Conservation (phyloP, 139 green algal genomes). For the Chlamydomonas applanata region DNA sequence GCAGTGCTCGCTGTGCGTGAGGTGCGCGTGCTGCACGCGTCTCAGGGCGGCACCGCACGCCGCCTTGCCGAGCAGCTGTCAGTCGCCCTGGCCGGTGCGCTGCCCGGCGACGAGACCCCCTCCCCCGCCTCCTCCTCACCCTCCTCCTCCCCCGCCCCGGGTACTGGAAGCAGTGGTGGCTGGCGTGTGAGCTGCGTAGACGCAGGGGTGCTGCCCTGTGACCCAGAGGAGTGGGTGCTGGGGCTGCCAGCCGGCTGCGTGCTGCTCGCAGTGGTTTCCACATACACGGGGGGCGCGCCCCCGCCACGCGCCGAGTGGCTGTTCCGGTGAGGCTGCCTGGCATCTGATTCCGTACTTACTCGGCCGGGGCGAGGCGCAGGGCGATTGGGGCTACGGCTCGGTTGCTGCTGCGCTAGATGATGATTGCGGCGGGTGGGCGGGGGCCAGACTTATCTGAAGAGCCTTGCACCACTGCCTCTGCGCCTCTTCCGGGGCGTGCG, state of each 20-base stretch:
- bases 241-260: constrained; percentile 13
- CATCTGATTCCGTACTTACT: background rate
- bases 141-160: no score
- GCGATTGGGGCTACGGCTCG: background rate
- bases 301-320: constrained; percentile 48
- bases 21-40: background rate
- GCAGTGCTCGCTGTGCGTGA: background rate
- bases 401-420: background rate
- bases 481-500: background rate
- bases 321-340: constrained; percentile 36
- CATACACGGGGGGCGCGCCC: constrained; percentile 52
- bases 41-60: constrained; percentile 1
- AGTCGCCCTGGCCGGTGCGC: background rate
- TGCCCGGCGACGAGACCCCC: background rate
- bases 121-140: no score
- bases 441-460: background rate
- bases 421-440: background rate
- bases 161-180: no score
- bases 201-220: background rate
- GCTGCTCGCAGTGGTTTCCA: constrained; percentile 52
- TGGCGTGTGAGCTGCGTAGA: no score
- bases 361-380: background rate
- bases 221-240: constrained; percentile 28
- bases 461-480: background rate
- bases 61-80: constrained; percentile 17